These are phyloP conservation scores for Thielaviopsis populi DNA, from an alignment of 2,329 filamentous ascomycete genomes.

Conservation along the genomic window DNA sequence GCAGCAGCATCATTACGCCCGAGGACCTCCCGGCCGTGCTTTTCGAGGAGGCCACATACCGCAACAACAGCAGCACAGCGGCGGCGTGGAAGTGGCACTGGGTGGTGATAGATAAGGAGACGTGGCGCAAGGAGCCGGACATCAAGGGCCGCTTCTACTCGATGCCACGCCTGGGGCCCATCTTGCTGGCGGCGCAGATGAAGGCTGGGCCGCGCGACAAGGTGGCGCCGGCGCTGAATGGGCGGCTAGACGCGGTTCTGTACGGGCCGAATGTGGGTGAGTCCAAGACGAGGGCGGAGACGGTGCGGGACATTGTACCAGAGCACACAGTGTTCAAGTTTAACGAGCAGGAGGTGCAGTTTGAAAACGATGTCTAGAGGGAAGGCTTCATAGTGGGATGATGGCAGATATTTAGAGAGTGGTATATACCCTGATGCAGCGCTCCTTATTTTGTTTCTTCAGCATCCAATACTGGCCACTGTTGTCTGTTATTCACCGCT, in stretches of 20 bases:
- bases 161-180: conserved; percentile 36
- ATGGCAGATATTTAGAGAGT: background rate
- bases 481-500: background rate
- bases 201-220: conserved; percentile 23
- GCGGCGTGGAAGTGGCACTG: conserved; percentile 25
- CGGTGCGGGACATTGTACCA: conserved; percentile 30
- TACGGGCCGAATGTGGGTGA: conserved; percentile 29
- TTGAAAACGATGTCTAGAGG: conserved; percentile 10
- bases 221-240: conserved; percentile 33
- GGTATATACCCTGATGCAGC: background rate
- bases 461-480: background rate
- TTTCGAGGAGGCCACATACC: conserved; percentile 28
- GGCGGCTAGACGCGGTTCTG: conserved; percentile 28
- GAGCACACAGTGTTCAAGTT: conserved; percentile 8
- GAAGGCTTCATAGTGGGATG: background rate
- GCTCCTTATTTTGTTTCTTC: no score
- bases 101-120: conserved; percentile 31
- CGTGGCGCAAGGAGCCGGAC: conserved; percentile 32
- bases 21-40: conserved; percentile 30
- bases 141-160: conserved; percentile 45
- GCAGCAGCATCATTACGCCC: conserved; percentile 7
- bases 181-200: conserved; percentile 30
- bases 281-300: conserved; percentile 28
- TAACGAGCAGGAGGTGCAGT: conserved; percentile 13
- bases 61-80: conserved; percentile 24